Percentiles rank a stretch among this genome's conserved stretches.
These are phyloP conservation scores for Daldinia vernicosa DNA, from an alignment of 495 filamentous ascomycete genomes.

Conservation along the genomic window DNA sequence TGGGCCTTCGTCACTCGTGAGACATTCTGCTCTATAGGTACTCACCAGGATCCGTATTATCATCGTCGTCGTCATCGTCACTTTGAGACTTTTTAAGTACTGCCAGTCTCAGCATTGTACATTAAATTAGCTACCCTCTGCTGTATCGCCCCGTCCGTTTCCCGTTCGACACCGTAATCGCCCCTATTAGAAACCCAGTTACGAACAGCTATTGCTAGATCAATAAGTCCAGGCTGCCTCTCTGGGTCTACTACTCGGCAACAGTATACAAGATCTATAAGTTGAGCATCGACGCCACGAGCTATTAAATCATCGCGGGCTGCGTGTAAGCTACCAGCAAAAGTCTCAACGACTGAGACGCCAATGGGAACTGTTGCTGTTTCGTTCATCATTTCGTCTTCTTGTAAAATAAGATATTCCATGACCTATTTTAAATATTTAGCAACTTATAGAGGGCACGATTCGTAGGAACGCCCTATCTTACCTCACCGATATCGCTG, in stretches of 20 bases:
- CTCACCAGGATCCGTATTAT: too few relatives aligned
- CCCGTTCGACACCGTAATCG: not conserved
- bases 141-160: conserved; percentile 8
- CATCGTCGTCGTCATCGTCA: too few relatives aligned
- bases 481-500: conserved; percentile 8
- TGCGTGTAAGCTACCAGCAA: not conserved
- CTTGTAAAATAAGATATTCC: conserved; percentile 5
- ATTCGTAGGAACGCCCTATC: not conserved
- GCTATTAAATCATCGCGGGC: not conserved
- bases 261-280: conserved; percentile 1
- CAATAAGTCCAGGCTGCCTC: not conserved
- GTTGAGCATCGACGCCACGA: not conserved
- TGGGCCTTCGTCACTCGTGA: too few relatives aligned
- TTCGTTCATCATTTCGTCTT: not conserved
- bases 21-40: too few relatives aligned
- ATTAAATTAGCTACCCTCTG: not conserved
- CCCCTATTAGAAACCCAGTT: not conserved
- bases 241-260: not conserved
- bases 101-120: not conserved
- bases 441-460: not conserved
- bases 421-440: not conserved
- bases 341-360: not conserved
- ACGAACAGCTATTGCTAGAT: not conserved
- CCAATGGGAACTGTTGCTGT: not conserved
- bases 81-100: too few relatives aligned